A percentile compares a stretch with the other conserved stretches of the same genome.
These are phyloP conservation scores for Epichloe aotearoae DNA, from an alignment of 2,329 filamentous ascomycete genomes.

Conservation along the genomic window DNA sequence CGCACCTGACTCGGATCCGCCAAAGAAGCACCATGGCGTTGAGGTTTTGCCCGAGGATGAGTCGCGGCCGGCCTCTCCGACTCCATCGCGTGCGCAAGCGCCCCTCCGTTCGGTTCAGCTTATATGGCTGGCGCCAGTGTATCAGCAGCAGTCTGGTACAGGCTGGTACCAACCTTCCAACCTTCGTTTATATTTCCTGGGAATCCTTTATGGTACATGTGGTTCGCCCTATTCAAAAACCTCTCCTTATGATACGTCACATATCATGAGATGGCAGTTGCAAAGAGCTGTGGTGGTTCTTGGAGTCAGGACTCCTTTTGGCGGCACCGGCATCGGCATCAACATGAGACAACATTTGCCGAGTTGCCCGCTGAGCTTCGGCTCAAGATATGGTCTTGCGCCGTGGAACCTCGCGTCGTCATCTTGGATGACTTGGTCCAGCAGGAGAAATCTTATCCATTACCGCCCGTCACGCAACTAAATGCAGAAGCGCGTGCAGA, in stretches of 20 bases:
- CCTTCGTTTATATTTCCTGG: not conserved
- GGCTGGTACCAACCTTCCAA: slow-evolving; percentile 1
- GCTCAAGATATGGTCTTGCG: slow-evolving; percentile 24
- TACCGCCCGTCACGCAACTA: slow-evolving; percentile 23
- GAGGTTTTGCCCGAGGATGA: slow-evolving; percentile 1
- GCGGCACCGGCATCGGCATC: not conserved
- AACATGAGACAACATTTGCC: slow-evolving; percentile 11
- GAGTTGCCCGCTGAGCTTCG: slow-evolving; percentile 23
- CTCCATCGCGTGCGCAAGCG: slow-evolving; percentile 1
- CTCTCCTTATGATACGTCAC: not conserved
- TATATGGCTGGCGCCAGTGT: slow-evolving; percentile 1
- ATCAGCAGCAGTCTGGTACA: slow-evolving; percentile 1
- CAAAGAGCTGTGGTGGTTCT: slow-evolving; percentile 1
- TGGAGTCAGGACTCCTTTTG: not conserved
- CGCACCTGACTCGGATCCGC: not conserved
- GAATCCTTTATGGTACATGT: not conserved
- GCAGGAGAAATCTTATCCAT: slow-evolving; percentile 17
- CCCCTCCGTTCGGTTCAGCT: not conserved
- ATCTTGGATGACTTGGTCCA: slow-evolving; percentile 23
- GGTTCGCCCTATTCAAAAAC: not conserved
- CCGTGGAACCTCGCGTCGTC: slow-evolving; percentile 23
- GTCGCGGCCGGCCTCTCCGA: not conserved
- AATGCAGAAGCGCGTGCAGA: slow-evolving; percentile 22
- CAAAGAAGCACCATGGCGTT: slow-evolving; percentile 2
- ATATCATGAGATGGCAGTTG: slow-evolving; percentile 2